Evolutionary conservation across 176 grass and related monocot genomes (phyloP).

Genomic region (Phoenix dactylifera): DNA sequence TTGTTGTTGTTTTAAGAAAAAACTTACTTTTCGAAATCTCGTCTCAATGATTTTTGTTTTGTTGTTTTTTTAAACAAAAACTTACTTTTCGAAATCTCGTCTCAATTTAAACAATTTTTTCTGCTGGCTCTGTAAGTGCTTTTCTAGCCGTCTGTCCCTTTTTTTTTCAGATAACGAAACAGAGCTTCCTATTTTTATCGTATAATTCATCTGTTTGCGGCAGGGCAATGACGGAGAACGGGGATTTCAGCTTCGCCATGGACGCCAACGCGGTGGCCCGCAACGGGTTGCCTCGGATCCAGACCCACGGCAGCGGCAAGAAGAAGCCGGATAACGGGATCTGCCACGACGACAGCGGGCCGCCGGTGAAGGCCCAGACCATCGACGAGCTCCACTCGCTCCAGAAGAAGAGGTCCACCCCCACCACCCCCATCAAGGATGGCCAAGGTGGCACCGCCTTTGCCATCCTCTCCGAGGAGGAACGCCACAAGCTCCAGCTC

Average conservation of each 20-base stretch:
- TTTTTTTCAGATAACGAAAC: too few species aligned
- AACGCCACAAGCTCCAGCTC: constrained; percentile 53
- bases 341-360: constrained; percentile 88
- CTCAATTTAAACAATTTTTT: too few species aligned
- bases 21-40: too few species aligned
- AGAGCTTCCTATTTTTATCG: too few species aligned
- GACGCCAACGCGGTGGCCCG: neutral
- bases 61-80: too few species aligned
- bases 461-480: constrained; percentile 47
- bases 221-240: constrained; percentile 32
- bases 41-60: too few species aligned
- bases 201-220: too few species aligned
- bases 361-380: constrained; percentile 78
- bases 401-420: constrained; percentile 65
- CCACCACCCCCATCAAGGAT: constrained; percentile 67
- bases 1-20: too few species aligned
- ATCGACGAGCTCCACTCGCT: constrained; percentile 96
- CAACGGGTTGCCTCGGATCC: constrained; percentile 45
- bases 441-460: constrained; percentile 24
- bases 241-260: constrained; percentile 26
- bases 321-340: constrained; percentile 62
- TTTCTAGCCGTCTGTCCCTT: too few species aligned
- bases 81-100: too few species aligned
- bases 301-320: constrained; percentile 31
- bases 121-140: too few species aligned